Base-by-base conservation (phyloP, 73 alveolate genomes). In the Paramecium sexaurelia region DNA sequence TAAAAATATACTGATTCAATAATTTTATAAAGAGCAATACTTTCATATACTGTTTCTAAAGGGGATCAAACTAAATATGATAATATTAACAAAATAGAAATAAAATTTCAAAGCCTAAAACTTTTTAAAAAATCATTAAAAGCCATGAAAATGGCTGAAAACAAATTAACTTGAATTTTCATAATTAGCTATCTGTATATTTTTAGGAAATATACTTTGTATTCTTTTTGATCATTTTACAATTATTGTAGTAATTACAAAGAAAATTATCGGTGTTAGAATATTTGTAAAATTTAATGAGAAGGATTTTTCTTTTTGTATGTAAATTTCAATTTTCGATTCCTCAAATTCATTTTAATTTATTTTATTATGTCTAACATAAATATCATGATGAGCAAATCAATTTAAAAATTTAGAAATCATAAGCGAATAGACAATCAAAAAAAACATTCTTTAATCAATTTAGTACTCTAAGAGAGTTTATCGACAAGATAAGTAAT, bases 311-410 rank as follows among this genome's bases (percentile, higher is more conserved):
- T 3, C 29, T 17, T 17, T 51, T 3, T 1, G 15, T 51, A 17
- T 17, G 67, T 19, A 51, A 51, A 51, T 51, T 51, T 51, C 32
- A 51, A 51, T 51, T 17, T 51, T 51, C 17, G 67, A 51, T 51
- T 51, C 67, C 67, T 51, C 67, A 51, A 51, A 17, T 51, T 51
- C 67, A 51, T 51, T 51, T 51, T 51, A 51, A 51, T 51, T 51
- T 51, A 61, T 61, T 61, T 29, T 29, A 61, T 61, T 61, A 61
- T 61, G 83, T 61, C 83, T 3, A 61, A 32, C 83, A 26, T 61
- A 32, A 29, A 61, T 26, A 22, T 26, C 17, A 20, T 7, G 43
- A 61, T 61, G 8, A 10, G 26, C 39, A 61, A 8, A 32, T 61
- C 20, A 5, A 61, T 61, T 10, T 29, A 8, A 26, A 61, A 61